Evolutionary conservation across 345 rosid species (phyloP).

Genomic region (Salix brachista): DNA sequence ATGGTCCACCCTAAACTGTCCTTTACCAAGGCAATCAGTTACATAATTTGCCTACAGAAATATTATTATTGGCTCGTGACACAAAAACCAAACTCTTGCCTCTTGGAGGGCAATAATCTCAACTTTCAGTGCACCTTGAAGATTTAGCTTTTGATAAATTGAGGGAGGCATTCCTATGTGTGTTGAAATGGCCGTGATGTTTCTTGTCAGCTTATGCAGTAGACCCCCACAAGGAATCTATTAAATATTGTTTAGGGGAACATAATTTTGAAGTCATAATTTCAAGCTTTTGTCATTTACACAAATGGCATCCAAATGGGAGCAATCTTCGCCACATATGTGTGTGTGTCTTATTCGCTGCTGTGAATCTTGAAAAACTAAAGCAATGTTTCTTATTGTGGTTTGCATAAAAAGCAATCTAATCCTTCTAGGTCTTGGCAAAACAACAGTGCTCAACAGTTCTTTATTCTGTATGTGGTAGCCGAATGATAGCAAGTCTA

Average conservation of each 20-base stretch:
- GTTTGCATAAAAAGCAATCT: not conserved
- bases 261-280: not conserved
- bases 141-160: slow-evolving; percentile 15
- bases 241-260: not conserved
- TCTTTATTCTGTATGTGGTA: not conserved
- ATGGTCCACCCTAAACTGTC: slow-evolving; percentile 11
- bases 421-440: not conserved
- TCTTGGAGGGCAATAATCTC: slow-evolving; percentile 32
- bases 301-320: not conserved
- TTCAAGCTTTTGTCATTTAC: not conserved
- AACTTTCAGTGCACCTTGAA: slow-evolving; percentile 11
- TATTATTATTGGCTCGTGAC: slow-evolving; percentile 41
- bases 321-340: not conserved
- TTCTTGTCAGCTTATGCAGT: slow-evolving; percentile 30
- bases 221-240: slow-evolving; percentile 19
- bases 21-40: not conserved
- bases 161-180: not conserved
- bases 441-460: not conserved
- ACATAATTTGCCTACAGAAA: slow-evolving; percentile 20
- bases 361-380: not conserved
- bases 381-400: not conserved
- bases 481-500: not conserved
- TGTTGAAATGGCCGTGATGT: slow-evolving; percentile 21
- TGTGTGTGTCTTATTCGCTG: not conserved
- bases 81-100: slow-evolving; percentile 44